Base-by-base conservation (phyloP, 2,329 filamentous ascomycete genomes). In the Colletotrichum spaethianum region DNA sequence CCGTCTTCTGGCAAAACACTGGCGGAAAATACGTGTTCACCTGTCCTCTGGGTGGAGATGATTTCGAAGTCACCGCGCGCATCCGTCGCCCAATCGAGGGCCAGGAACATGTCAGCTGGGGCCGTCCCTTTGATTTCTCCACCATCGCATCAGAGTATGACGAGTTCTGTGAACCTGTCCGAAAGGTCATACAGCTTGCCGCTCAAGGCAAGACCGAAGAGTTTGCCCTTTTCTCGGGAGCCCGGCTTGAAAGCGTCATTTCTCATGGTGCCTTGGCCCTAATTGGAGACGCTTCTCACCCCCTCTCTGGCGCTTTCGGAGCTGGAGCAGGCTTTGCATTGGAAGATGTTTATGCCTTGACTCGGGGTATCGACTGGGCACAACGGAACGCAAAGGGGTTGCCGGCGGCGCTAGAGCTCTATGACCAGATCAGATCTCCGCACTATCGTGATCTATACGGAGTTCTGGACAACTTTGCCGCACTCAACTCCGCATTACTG, bases 281-380 rank as follows among this genome's bases (percentile, higher is more conserved):
- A 4, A 83, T 89, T 0, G 88, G 88, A 11, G 88, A 90, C 73
- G 84, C 87, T 0, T 89, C 86, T 1, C 88, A 90, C 75, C 86
- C 88, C 0, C 80, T 89, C 0, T 87, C 86, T 0, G 86, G 86
- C 0, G 81, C 81, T 0, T 84, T 84, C 50, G 82, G 82, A 0
- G 80, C 82, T 0, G 82, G 82, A 0, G 82, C 82, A 0, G 81
- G 80, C 0, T 83, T 83, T n/a, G 82, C 81, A 2, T 75, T 83
- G 57, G 81, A 83, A 63, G 79, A 80, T 31, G 77, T 76, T 0
- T 80, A 76, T 18, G 74, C 76, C 26, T 63, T 80, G 4, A 55
- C 75, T 1, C 76, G 72, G 59, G 68, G 70, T 23, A 46, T 80
- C 8, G 75, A 78, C 16, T 78, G 78, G 77, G 70, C 78, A 3